Conservation (phyloP, 2,329 filamentous ascomycete species). For the Hypocrella siamensis region DNA sequence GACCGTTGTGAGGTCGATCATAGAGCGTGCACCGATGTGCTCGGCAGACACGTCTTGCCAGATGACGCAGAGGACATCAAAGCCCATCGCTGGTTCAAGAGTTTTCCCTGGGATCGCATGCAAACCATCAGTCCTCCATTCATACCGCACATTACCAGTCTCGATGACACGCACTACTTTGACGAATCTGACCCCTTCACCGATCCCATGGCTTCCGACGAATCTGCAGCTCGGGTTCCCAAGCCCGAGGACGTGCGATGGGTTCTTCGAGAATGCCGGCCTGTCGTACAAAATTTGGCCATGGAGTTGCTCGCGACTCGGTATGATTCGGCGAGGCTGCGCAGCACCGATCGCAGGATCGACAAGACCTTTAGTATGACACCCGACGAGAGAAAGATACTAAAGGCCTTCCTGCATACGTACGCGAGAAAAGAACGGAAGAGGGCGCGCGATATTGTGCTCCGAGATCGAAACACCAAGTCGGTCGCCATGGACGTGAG, state of each 20-base stretch:
- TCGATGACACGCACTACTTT: conserved; percentile 77
- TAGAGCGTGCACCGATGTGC: conserved; percentile 8
- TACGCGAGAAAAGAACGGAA: conserved; percentile 54
- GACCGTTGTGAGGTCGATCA: conserved; percentile 25
- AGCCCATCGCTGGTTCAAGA: conserved; percentile 68
- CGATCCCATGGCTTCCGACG: conserved; percentile 38
- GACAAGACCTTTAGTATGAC: conserved; percentile 20
- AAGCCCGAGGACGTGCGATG: conserved; percentile 15
- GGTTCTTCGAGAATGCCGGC: conserved; percentile 21
- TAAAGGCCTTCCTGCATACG: conserved; percentile 34
- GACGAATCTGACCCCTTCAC: conserved; percentile 64
- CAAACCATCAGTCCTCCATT: conserved; percentile 63
- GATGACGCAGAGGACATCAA: conserved; percentile 86
- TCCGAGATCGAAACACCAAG: conserved; percentile 56
- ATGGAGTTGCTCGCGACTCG: conserved; percentile 29
- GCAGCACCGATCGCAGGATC: conserved; percentile 32
- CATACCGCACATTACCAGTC: conserved; percentile 51
- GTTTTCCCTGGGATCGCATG: conserved; percentile 62
- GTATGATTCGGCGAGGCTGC: conserved; percentile 31
- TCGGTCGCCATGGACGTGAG: conserved; percentile 60
- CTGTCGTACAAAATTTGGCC: conserved; percentile 25
- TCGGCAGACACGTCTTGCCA: conserved; percentile 53
- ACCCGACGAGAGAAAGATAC: conserved; percentile 20
- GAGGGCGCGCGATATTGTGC: conserved; percentile 66
- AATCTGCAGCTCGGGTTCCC: conserved; percentile 14